These are phyloP conservation scores for Hypholoma sublateritium DNA, from an alignment of 768 basidiomycete genomes.

Conservation along the genomic window DNA sequence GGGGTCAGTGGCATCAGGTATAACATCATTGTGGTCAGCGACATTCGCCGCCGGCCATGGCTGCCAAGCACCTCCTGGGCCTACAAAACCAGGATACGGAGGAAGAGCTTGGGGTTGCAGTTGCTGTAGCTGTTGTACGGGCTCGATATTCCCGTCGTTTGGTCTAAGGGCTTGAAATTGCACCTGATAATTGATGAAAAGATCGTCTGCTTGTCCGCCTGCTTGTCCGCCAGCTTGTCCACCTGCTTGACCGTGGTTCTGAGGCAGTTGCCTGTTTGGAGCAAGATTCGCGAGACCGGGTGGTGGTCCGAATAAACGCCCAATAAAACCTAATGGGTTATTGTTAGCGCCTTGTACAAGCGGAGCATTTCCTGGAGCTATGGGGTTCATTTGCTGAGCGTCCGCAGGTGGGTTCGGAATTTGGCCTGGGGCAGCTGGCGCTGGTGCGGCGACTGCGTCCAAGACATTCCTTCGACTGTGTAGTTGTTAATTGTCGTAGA, in stretches of 20 bases:
- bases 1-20: neutral
- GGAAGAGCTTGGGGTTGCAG: slow-evolving; percentile 43
- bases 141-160: slow-evolving; percentile 19
- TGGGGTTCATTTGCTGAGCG: slow-evolving; percentile 31
- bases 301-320: slow-evolving; percentile 56
- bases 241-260: slow-evolving; percentile 31
- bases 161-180: slow-evolving; percentile 42
- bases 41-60: slow-evolving; percentile 49
- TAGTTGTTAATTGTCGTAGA: slow-evolving; percentile 12
- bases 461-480: slow-evolving; percentile 78
- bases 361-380: slow-evolving; percentile 29
- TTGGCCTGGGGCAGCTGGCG: slow-evolving; percentile 25
- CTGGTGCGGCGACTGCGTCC: slow-evolving; percentile 42
- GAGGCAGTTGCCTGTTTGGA: slow-evolving; percentile 15
- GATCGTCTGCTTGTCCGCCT: slow-evolving; percentile 28
- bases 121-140: slow-evolving; percentile 17
- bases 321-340: slow-evolving; percentile 47
- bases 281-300: slow-evolving; percentile 37
- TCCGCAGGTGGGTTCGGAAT: slow-evolving; percentile 25
- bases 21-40: neutral
- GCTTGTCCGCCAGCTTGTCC: slow-evolving; percentile 27
- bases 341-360: slow-evolving; percentile 41
- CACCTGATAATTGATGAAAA: slow-evolving; percentile 65
- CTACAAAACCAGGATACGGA: slow-evolving; percentile 60
- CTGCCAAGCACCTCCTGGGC: slow-evolving; percentile 66